Conservation (phyloP, 1,284 basidiomycete species). For the Apiotrichum montevideense region DNA sequence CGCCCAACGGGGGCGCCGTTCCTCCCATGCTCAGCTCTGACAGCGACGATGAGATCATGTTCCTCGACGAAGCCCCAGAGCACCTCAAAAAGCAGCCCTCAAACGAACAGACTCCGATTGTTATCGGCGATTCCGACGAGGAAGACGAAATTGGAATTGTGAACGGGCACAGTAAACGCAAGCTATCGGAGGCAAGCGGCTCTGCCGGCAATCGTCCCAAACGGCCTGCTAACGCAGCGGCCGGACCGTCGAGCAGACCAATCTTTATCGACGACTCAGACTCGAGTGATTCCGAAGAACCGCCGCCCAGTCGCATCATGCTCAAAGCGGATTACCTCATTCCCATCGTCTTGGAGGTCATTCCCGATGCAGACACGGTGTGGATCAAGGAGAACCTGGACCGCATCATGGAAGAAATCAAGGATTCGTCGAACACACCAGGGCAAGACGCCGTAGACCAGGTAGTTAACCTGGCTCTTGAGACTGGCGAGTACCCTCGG, state of each 20-base stretch:
- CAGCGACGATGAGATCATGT: constrained; percentile 13
- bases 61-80: constrained; percentile 17
- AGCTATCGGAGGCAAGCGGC: too few species aligned
- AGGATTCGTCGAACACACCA: constrained; percentile 5
- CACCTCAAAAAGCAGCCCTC: constrained; percentile 12
- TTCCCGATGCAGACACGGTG: constrained; percentile 33
- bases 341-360: constrained; percentile 30
- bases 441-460: constrained; percentile 13
- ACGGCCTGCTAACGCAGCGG: not conserved
- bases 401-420: constrained; percentile 7
- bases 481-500: constrained; percentile 29
- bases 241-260: not conserved
- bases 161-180: not conserved
- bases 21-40: not conserved
- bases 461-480: constrained; percentile 27
- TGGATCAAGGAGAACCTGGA: constrained; percentile 19
- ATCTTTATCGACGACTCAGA: not conserved
- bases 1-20: not conserved
- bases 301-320: not conserved
- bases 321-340: constrained; percentile 21
- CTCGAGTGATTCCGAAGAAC: not conserved
- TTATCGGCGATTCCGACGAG: constrained; percentile 15
- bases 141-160: not conserved
- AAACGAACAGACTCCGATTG: constrained; percentile 19
- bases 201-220: too few species aligned